These are phyloP conservation scores for Tuber microsphaerosporum DNA, from an alignment of 495 filamentous ascomycete genomes.

Conservation along the genomic window DNA sequence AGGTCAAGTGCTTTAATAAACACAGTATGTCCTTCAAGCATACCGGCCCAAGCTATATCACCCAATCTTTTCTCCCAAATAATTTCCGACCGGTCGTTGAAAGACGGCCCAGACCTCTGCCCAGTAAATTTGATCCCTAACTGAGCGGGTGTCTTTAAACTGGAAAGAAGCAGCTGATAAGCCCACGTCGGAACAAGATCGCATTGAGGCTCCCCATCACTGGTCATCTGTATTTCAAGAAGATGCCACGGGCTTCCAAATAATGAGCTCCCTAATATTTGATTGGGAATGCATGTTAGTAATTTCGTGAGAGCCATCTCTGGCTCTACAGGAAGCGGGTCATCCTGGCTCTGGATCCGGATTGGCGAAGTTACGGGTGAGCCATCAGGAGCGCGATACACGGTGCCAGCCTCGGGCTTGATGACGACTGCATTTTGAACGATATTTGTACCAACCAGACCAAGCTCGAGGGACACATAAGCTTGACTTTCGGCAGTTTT, in stretches of 20 bases:
- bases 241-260: slow-evolving; percentile 27
- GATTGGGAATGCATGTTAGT: not conserved
- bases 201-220: slow-evolving; percentile 12
- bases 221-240: slow-evolving; percentile 17
- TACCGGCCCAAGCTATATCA: slow-evolving; percentile 16
- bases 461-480: not conserved
- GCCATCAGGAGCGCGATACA: slow-evolving; percentile 5
- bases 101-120: not conserved
- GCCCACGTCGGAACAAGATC: slow-evolving; percentile 16
- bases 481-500: not conserved
- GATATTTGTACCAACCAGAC: not conserved
- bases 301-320: not conserved
- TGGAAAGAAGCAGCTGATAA: slow-evolving; percentile 27
- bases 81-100: slow-evolving; percentile 8
- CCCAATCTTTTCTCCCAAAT: slow-evolving; percentile 22
- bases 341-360: not conserved
- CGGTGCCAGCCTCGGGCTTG: slow-evolving; percentile 11
- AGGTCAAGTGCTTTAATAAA: slow-evolving; percentile 27
- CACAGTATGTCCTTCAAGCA: slow-evolving; percentile 19
- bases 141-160: slow-evolving; percentile 17
- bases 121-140: slow-evolving; percentile 9
- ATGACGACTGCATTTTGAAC: slow-evolving; percentile 19
- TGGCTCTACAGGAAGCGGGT: not conserved
- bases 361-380: not conserved
- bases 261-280: slow-evolving; percentile 16